phyloP scores from a whole-genome alignment of 2,329 filamentous ascomycete species.

The Trichoderma asperellum region DNA sequence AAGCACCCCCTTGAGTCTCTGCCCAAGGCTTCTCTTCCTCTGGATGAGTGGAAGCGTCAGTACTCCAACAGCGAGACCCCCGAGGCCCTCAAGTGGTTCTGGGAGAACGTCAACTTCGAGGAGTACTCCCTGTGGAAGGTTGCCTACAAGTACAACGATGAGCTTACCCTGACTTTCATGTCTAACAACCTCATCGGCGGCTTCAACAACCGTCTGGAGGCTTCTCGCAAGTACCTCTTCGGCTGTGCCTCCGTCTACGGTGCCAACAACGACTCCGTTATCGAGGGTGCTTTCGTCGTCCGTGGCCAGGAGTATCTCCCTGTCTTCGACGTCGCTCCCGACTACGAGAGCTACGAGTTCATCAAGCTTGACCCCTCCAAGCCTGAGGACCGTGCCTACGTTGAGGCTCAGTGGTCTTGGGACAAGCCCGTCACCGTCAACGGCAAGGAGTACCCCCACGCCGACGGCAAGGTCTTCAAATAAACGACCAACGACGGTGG shows the following conservation, averaged over 20 bases:
- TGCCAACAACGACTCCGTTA: conserved; percentile 82
- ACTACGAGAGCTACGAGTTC: conserved; percentile 96
- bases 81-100: conserved; percentile 93
- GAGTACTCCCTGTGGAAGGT: conserved; percentile 96
- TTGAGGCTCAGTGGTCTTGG: conserved; percentile 90
- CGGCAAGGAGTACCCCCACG: conserved; percentile 88
- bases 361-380: conserved; percentile 92
- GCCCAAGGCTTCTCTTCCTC: conserved; percentile 74
- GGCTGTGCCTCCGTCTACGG: conserved; percentile 89
- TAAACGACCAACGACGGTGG: conserved; percentile 55
- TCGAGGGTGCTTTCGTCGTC: conserved; percentile 92
- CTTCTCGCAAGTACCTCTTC: conserved; percentile 96
- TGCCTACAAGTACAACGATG: conserved; percentile 99
- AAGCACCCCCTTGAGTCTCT: conserved; percentile 95
- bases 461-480: conserved; percentile 98
- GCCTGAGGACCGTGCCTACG: conserved; percentile 79
- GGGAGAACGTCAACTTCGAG: conserved; percentile 90
- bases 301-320: conserved; percentile 84
- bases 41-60: conserved; percentile 98
- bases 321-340: conserved; percentile 95
- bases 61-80: conserved; percentile 96
- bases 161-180: conserved; percentile 98
- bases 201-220: conserved; percentile 97
- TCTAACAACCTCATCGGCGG: conserved; percentile 97
- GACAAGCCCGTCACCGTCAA: conserved; percentile 79